Base-by-base conservation (phyloP, 179 eudicot species). In the Beta macrorhiza region DNA sequence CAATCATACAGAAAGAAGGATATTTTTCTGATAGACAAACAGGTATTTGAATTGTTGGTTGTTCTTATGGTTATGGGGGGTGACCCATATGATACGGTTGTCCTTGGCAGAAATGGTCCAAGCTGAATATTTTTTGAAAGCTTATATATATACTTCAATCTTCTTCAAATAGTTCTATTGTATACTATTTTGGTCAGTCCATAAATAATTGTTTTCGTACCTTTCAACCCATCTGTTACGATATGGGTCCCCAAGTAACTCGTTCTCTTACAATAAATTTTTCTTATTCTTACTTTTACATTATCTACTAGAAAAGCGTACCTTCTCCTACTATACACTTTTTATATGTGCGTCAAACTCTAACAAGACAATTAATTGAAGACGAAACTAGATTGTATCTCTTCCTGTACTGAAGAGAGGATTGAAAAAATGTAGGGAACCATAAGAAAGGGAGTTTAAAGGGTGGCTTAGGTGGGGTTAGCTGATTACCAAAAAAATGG, bases 31-130 rank as follows among this genome's bases (percentile, higher is more conserved):
- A 74, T 56, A 67, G 14, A 77, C 1, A 70, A 25, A 67, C 42
- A 72, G 67, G 25, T 14, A 32, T 56, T 32, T 55, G 62, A 53
- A 63, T 51, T 37, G 67, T 69, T 75, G 62, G 67, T 51, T 53
- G 44, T 49, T 62, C 13, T 53, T 65, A 44, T 44, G 67, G 58
- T 59, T 65, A 32, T 65, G 70, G 75, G 55, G 67, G 77, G 17
- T 56, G 64, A 32, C 44, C 81, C 82, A 65, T 65, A 78, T 81
- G 82, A 83, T 67, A 79, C 61, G 85, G 82, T 80, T 55, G 82
- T 77, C 79, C 79, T 53, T 82, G n/a, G 45, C 29, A 57, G 64
- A 74, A 78, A 44, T 52, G 80, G 67, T 69, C 61, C 74, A 49
- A 53, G 78, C 63, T 78, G 44, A 62, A 42, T 58, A 20, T 37